Base-by-base conservation (phyloP, 108 stramenopile genomes). In the Phaeodactylum tricornutum region DNA sequence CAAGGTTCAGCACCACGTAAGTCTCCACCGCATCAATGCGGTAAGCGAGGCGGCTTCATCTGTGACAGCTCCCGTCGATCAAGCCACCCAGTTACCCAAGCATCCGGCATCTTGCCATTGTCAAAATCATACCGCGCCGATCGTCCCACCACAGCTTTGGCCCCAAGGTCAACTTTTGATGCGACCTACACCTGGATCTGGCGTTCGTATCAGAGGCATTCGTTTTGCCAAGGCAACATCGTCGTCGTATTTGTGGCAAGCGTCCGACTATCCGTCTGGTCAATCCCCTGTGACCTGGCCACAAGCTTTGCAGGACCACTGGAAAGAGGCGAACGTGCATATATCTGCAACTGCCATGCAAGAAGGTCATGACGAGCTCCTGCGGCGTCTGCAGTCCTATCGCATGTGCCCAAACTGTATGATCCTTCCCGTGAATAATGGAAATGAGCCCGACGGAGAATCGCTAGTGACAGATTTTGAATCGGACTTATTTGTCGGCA, bases 361-460 rank as follows among this genome's bases (percentile, higher is more conserved):
- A 8, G 35, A 26, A 14, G n/a, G n/a, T n/a, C n/a, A n/a, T n/a
- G 33, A 34, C 33, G 33, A 9, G 33, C 9, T n/a, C n/a, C n/a
- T n/a, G n/a, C n/a, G n/a, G n/a, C n/a, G n/a, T n/a, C 26, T 33
- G 33, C n/a, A 55, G 58, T 50, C n/a, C 45, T 44, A 19, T n/a
- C 43, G 4, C n/a, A 53, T 57, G 24, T 84, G 71, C 51, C 44
- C 49, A 23, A n/a, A 55, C 23, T 75, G 76, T 29, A 59, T 62
- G 27, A 63, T 64, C 27, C 44, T 81, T 11, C 84, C 84, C 1
- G 69, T 87, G 22, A 87, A 87, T 46, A 82, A 87, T 56, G 84
- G 84, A 35, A 71, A 69, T 33, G 84, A 87, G 42, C 14, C 44
- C 15, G 27, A 29, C 6, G 77, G 72, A 19, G 57, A 74, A 46